A percentile compares a stretch with the other conserved stretches of the same genome.
Evolutionary conservation across 2,329 filamentous ascomycete species (phyloP).

Genomic region (Madurella fahalii): DNA sequence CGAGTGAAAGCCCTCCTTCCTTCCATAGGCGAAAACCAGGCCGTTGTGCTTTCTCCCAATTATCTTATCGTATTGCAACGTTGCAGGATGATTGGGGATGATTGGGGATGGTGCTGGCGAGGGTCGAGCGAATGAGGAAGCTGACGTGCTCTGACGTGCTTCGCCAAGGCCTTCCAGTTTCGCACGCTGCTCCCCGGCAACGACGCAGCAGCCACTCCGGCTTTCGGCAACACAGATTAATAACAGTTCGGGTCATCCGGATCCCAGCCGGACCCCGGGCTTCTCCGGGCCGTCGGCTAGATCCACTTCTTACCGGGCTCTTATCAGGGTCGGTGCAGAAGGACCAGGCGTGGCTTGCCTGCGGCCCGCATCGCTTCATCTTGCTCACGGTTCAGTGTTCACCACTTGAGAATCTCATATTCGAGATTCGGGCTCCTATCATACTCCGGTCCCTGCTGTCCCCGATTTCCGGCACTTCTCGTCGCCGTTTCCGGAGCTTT

Average conservation of each 20-base stretch:
- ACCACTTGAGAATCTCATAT: too few species aligned
- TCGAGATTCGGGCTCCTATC: too few species aligned
- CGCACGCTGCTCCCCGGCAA: not conserved
- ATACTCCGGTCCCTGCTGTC: too few species aligned
- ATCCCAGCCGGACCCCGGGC: not conserved
- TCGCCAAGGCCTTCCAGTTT: not conserved
- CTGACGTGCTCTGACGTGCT: not conserved
- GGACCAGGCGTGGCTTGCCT: too few species aligned
- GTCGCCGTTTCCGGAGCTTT: too few species aligned
- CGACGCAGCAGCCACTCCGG: not conserved
- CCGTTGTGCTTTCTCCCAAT: not conserved
- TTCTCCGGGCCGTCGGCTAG: not conserved
- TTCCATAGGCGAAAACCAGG: not conserved
- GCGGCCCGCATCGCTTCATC: too few species aligned
- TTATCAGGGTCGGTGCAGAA: too few species aligned
- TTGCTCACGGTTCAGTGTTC: too few species aligned
- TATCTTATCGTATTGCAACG: not conserved
- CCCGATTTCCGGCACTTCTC: too few species aligned
- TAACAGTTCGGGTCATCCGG: not conserved
- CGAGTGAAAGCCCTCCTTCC: not conserved
- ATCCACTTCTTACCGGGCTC: too few species aligned
- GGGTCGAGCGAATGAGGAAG: not conserved
- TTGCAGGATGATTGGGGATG: not conserved
- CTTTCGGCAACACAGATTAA: not conserved
- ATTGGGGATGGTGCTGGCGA: not conserved